Percentiles rank a stretch among this genome's conserved stretches.
These are phyloP conservation scores for Plasmodium gallinaceum DNA, from an alignment of 169 alveolate genomes.

Conservation along the genomic window DNA sequence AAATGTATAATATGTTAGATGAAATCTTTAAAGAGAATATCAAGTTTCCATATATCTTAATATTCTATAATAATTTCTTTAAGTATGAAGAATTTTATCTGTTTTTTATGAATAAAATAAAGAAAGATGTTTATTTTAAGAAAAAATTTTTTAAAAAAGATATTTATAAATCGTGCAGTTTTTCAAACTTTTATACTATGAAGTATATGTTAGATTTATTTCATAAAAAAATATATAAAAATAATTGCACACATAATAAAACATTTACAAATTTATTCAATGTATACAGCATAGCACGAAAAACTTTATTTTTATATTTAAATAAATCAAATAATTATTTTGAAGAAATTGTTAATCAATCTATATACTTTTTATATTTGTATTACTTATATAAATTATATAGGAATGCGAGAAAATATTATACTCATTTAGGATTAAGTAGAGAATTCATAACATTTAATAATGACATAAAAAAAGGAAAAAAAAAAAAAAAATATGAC, in stretches of 20 bases:
- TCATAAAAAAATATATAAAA: conserved; percentile 6
- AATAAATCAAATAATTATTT: conserved; percentile 13
- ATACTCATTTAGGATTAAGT: neutral
- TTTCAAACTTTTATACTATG: neutral
- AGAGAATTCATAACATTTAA: neutral
- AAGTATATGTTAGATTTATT: conserved; percentile 17
- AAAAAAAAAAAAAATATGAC: conserved; percentile 10
- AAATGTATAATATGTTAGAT: conserved; percentile 33
- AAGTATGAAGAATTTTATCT: conserved; percentile 26
- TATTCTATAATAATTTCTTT: conserved; percentile 20
- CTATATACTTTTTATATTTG: conserved; percentile 40
- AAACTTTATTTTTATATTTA: conserved; percentile 19
- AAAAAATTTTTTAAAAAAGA: neutral
- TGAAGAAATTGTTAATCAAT: conserved; percentile 28
- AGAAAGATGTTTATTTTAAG: neutral
- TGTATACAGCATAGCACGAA: conserved; percentile 13
- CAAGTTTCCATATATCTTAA: conserved; percentile 11
- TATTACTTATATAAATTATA: conserved; percentile 19
- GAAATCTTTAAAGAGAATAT: conserved; percentile 11
- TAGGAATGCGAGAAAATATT: neutral
- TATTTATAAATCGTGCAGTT: neutral
- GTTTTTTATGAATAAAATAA: conserved; percentile 11
- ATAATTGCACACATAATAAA: neutral
- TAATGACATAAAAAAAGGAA: neutral
- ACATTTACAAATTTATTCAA: neutral